Conservation (phyloP, 768 basidiomycete species). For the Crucibulum laeve region DNA sequence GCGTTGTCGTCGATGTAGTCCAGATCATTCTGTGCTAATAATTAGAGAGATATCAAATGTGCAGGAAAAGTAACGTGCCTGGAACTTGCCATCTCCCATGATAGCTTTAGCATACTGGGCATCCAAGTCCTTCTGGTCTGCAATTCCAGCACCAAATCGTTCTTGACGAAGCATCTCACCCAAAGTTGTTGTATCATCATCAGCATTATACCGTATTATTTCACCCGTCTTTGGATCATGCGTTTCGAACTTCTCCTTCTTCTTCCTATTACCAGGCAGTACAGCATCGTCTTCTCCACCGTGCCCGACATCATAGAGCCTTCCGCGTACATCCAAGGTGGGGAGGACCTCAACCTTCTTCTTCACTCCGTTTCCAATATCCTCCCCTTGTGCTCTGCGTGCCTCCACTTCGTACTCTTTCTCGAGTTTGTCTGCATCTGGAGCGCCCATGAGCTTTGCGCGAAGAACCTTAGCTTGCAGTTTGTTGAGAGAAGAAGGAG, state of each 20-base stretch:
- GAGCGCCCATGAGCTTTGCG: conserved; percentile 81
- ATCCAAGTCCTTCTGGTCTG: conserved; percentile 91
- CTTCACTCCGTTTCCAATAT: conserved; percentile 37
- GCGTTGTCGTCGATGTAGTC: conserved; percentile 98
- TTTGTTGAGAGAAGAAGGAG: conserved; percentile 81
- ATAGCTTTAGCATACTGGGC: conserved; percentile 86
- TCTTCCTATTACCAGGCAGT: conserved; percentile 70
- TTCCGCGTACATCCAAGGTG: conserved; percentile 79
- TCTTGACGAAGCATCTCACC: conserved; percentile 94
- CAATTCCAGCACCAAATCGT: conserved; percentile 80
- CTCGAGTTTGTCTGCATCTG: conserved; percentile 76
- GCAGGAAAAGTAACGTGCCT: conserved; percentile 39
- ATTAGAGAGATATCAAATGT: background rate
- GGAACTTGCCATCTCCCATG: conserved; percentile 82
- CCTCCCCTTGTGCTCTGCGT: conserved; percentile 38
- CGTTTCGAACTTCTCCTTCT: conserved; percentile 86
- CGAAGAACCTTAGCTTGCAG: conserved; percentile 91
- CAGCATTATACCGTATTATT: conserved; percentile 81
- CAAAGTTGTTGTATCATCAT: conserved; percentile 83
- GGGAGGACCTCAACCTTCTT: conserved; percentile 82
- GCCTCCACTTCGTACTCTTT: conserved; percentile 78
- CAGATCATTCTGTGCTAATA: conserved; percentile 58
- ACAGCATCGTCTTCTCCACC: conserved; percentile 54
- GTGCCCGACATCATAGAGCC: conserved; percentile 87
- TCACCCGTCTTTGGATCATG: conserved; percentile 90